Conservation (phyloP, 306 rosid genomes). For the Trifolium subterraneum region DNA sequence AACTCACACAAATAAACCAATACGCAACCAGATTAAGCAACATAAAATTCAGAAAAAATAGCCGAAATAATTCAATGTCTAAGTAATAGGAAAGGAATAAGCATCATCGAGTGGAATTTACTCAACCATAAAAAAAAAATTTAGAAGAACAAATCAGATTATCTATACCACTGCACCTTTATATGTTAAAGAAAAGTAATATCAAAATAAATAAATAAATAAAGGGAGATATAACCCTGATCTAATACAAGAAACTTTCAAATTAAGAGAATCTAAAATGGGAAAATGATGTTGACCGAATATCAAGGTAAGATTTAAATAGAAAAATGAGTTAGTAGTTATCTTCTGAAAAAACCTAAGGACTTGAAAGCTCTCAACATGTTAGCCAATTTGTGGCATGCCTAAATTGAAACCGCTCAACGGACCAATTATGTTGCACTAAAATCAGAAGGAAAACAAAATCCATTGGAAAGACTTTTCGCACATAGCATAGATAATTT, state of each 20-base stretch:
- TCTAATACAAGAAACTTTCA: background rate
- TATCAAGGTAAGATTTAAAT: background rate
- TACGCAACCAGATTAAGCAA: background rate
- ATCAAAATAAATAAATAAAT: background rate
- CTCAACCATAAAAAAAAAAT: background rate
- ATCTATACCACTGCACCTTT: conserved; percentile 8
- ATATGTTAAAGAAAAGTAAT: conserved; percentile 1
- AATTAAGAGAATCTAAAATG: background rate
- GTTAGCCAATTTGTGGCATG: no score
- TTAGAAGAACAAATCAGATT: background rate
- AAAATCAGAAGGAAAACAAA: no score
- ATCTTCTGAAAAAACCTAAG: background rate
- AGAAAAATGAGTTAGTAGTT: background rate
- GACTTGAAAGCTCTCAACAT: no score
- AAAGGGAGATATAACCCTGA: conserved; percentile 14
- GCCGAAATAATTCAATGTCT: background rate
- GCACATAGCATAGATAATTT: no score
- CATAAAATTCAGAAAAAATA: conserved; percentile 26
- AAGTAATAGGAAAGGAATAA: conserved; percentile 16
- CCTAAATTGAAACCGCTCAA: no score
- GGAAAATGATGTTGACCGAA: background rate
- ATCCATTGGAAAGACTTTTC: no score
- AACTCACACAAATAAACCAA: conserved; percentile 28
- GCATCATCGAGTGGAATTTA: conserved; percentile 15
- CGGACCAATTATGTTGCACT: no score